Base-by-base conservation (phyloP, 179 eudicot genomes). In the Patellifolia procumbens region DNA sequence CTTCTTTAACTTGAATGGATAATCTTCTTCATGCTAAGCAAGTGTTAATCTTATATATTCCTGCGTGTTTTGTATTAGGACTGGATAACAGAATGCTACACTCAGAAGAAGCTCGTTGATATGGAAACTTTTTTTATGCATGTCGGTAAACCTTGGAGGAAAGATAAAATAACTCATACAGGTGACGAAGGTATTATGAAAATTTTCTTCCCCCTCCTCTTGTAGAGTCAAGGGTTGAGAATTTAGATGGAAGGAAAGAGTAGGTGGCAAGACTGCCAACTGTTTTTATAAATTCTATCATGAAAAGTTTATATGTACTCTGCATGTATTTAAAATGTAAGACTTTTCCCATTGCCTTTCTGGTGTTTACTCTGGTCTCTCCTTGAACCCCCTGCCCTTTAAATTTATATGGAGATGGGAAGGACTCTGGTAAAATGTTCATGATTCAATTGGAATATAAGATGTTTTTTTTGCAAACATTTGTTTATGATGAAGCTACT, bases 101-200 rank as follows among this genome's bases (percentile, higher is more conserved):
- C 70, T 70, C 93, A 90, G 83, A 91, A 85, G 81, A 91, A 91
- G 86, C 97, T 95, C 78, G 90, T 91, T 76, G 99, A 90, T 52
- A 89, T 95, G 77, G 99, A 92, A 81, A 82, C 76, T 73, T 92
- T 88, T 83, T 88, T 95, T 72, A 82, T 95, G 89, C 86, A 92
- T 87, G 87, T 87, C 83, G 99, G 99, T 65, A 92, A 89, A 83
- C 97, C 97, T 70, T 95, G 99, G 99, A 84, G 85, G 85, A 89
- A 73, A 75, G 83, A 83, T 56, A 76, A 80, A n/a, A n/a, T n/a
- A 49, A 82, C 85, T 48, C 78, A 73, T 71, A 83, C 82, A 64
- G 76, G 83, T 29, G 83, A 73, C 70, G 73, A 85, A 87, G 98
- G 98, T 94, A 77, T 76, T 46, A 68, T 55, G 70, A 76, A 24